Conservation (phyloP, 768 basidiomycete genomes). For the Neoboletus subvelutipes region DNA sequence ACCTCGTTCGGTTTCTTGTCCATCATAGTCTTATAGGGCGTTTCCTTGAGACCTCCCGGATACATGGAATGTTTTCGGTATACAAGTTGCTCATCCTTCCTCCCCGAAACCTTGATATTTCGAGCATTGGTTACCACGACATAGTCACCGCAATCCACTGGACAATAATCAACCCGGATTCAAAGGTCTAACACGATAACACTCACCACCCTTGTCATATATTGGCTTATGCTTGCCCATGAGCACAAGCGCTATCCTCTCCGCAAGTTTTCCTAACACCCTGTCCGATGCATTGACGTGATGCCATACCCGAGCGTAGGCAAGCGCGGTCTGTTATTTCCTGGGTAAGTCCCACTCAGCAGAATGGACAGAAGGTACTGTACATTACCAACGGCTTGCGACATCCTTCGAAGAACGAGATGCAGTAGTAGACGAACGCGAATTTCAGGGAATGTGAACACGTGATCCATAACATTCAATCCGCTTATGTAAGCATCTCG, state of each 20-base stretch:
- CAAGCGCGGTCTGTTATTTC: slow-evolving; percentile 80
- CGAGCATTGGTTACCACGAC: slow-evolving; percentile 91
- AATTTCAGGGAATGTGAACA: not conserved
- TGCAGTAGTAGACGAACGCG: not conserved
- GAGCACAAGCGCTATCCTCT: slow-evolving; percentile 89
- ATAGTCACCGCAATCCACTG: slow-evolving; percentile 98
- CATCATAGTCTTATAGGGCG: slow-evolving; percentile 83
- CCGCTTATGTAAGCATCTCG: not conserved
- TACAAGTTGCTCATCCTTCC: slow-evolving; percentile 82
- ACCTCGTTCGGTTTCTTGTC: slow-evolving; percentile 87
- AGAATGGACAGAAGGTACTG: slow-evolving; percentile 19
- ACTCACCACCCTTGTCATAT: slow-evolving; percentile 85
- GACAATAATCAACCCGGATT: not conserved
- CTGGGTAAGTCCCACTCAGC: not conserved
- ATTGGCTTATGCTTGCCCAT: slow-evolving; percentile 99
- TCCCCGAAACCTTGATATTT: slow-evolving; percentile 82
- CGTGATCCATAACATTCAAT: not conserved
- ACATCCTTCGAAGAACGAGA: slow-evolving; percentile 48
- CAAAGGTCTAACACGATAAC: not conserved
- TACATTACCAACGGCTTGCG: slow-evolving; percentile 81
- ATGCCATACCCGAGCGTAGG: slow-evolving; percentile 95
- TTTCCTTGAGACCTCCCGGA: slow-evolving; percentile 92
- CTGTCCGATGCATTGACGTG: slow-evolving; percentile 89
- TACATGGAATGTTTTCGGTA: slow-evolving; percentile 92
- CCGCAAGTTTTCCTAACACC: slow-evolving; percentile 91